Percentiles rank a stretch among this genome's conserved stretches.
Evolutionary conservation across 192 early-diverging fungal species (phyloP).

Genomic region (Coemansia asiatica): DNA sequence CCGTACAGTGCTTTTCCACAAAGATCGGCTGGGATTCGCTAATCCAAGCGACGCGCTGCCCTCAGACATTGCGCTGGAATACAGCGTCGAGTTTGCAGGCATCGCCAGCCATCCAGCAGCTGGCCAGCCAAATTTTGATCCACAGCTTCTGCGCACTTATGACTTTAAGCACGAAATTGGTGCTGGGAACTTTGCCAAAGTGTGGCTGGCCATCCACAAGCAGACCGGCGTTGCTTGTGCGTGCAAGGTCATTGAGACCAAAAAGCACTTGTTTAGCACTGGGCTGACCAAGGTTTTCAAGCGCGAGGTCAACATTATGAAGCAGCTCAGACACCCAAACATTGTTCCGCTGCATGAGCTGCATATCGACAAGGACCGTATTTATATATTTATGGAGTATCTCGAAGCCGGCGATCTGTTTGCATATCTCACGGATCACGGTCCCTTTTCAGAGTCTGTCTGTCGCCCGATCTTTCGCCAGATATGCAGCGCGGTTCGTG

Average conservation of each 20-base stretch:
- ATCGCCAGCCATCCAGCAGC: background rate
- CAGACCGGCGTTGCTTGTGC: conserved; percentile 42
- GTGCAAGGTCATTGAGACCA: conserved; percentile 55
- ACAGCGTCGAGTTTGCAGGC: conserved; percentile 35
- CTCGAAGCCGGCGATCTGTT: conserved; percentile 53
- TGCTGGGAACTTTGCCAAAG: conserved; percentile 55
- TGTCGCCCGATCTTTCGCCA: conserved; percentile 53
- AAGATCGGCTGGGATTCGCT: conserved; percentile 40
- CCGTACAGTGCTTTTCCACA: conserved; percentile 50
- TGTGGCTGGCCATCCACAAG: conserved; percentile 53
- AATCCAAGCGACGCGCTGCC: conserved; percentile 21
- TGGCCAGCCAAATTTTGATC: conserved; percentile 17
- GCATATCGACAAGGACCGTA: conserved; percentile 43
- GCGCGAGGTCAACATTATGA: conserved; percentile 51
- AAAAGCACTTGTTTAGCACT: conserved; percentile 39
- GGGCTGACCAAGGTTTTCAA: conserved; percentile 49
- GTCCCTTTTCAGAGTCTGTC: conserved; percentile 31
- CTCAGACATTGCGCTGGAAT: conserved; percentile 46
- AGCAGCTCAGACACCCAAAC: conserved; percentile 35
- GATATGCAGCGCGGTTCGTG: conserved; percentile 45
- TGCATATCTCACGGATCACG: conserved; percentile 41
- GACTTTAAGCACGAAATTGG: conserved; percentile 55
- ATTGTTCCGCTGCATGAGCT: conserved; percentile 50
- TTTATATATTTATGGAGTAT: conserved; percentile 56
- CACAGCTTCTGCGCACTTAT: conserved; percentile 34